Evolutionary conservation across 148 eudicot species (phyloP).

Genomic region (Spergularia marina): DNA sequence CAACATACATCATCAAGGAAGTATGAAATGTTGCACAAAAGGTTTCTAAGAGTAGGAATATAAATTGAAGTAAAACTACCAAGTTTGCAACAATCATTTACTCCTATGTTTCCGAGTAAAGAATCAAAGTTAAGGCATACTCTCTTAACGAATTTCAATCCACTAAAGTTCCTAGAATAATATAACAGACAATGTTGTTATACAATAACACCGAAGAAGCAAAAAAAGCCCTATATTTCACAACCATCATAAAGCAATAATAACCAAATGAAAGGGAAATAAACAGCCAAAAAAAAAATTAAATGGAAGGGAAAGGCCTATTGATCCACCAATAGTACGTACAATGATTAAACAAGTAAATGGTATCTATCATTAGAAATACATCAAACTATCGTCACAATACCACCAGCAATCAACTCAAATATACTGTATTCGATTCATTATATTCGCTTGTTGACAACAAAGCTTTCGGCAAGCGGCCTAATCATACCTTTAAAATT

Average conservation of each 20-base stretch:
- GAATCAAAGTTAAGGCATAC: neutral
- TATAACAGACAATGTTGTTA: neutral
- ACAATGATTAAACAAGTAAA: neutral
- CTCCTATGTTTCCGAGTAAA: neutral
- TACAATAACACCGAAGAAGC: neutral
- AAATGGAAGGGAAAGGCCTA: neutral
- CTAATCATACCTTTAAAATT: too few relatives aligned
- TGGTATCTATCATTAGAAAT: neutral
- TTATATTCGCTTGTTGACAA: neutral
- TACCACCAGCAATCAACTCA: neutral
- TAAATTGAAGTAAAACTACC: neutral
- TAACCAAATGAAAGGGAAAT: neutral
- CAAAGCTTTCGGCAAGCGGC: too few relatives aligned
- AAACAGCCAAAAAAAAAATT: too few relatives aligned
- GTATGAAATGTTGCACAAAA: neutral
- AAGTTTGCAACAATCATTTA: neutral
- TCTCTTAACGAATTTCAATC: neutral
- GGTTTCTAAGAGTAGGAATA: neutral
- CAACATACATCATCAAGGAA: neutral
- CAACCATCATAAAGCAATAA: neutral
- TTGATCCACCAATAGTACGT: too few relatives aligned
- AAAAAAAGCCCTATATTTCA: neutral
- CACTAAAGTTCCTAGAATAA: neutral
- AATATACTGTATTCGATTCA: neutral
- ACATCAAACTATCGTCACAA: neutral